Percentiles rank a stretch among this genome's conserved stretches.
Evolutionary conservation across 2,329 filamentous ascomycete species (phyloP).

Genomic region (Septoria linicola): DNA sequence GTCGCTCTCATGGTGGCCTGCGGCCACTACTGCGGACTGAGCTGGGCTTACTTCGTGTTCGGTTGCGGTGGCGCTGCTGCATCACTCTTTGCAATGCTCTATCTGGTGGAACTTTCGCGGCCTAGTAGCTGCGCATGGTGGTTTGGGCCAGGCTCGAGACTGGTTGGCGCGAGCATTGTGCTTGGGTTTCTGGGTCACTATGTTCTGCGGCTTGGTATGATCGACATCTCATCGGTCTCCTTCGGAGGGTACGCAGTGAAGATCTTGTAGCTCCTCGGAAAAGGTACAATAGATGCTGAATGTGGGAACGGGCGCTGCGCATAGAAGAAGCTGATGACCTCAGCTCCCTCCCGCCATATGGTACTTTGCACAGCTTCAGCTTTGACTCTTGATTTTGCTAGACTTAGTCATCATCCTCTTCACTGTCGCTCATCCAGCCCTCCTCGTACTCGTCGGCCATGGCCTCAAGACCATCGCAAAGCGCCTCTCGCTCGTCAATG

Average conservation of each 20-base stretch:
- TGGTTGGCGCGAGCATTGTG: slow-evolving; percentile 18
- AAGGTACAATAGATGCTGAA: too few relatives aligned
- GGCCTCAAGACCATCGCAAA: slow-evolving; percentile 78
- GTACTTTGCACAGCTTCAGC: not conserved
- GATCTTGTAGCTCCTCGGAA: not conserved
- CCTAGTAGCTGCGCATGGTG: slow-evolving; percentile 20
- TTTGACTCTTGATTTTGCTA: too few relatives aligned
- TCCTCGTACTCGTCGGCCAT: slow-evolving; percentile 87
- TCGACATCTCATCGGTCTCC: not conserved
- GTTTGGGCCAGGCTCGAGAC: slow-evolving; percentile 19
- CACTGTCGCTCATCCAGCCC: slow-evolving; percentile 71
- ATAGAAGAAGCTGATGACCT: not conserved
- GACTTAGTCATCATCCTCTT: slow-evolving; percentile 57
- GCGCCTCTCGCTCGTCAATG: slow-evolving; percentile 76
- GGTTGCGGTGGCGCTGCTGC: slow-evolving; percentile 14
- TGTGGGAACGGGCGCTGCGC: too few relatives aligned
- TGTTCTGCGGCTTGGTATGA: not conserved
- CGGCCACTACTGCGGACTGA: slow-evolving; percentile 11
- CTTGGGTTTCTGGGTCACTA: slow-evolving; percentile 16
- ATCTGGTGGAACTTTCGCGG: slow-evolving; percentile 9
- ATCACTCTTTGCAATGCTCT: slow-evolving; percentile 16
- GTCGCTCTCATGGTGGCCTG: slow-evolving; percentile 13
- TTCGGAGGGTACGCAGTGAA: not conserved
- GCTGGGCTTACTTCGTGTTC: slow-evolving; percentile 10
- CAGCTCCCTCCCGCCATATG: too few relatives aligned